phyloP scores from a whole-genome alignment of 129 eudicot genomes.

The Chrysanthemum lavandulifolium region DNA sequence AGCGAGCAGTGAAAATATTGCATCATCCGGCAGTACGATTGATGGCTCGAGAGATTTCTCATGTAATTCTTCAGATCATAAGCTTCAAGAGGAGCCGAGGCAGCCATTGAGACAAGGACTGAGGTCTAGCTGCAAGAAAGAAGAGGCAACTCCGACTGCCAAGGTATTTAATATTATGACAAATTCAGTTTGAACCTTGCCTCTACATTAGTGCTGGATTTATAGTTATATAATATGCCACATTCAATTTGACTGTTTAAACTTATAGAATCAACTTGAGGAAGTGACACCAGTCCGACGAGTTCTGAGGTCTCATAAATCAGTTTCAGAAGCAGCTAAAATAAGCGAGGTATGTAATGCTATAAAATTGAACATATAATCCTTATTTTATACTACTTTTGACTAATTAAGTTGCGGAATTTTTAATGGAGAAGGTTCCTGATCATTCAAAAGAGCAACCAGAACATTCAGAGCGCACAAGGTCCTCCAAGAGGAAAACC shows the following conservation, averaged over 20 bases:
- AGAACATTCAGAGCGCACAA: conserved; percentile 20
- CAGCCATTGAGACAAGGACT: conserved; percentile 19
- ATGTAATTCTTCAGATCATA: conserved; percentile 16
- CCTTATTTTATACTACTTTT: background rate
- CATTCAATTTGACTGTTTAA: conserved; percentile 3
- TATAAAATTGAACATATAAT: background rate
- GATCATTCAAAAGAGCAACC: conserved; percentile 25
- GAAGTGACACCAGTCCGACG: conserved; percentile 30
- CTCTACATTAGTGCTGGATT: background rate
- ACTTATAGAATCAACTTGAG: conserved; percentile 30
- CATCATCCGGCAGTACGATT: background rate
- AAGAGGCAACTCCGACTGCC: conserved; percentile 18
- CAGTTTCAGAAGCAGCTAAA: conserved; percentile 29
- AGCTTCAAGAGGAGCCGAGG: conserved; percentile 22
- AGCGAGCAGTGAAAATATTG: conserved; percentile 3
- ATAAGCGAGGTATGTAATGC: conserved; percentile 26
- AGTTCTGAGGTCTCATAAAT: conserved; percentile 30
- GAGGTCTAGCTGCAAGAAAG: conserved; percentile 31
- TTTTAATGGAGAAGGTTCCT: conserved; percentile 15
- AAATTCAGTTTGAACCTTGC: background rate
- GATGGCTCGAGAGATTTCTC: too few relatives aligned
- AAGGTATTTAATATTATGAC: conserved; percentile 22
- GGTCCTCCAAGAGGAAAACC: conserved; percentile 30
- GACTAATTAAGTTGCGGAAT: conserved; percentile 10
- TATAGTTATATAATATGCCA: background rate